Evolutionary conservation across 495 filamentous ascomycete species (phyloP).

Genomic region (Viridothelium virens): DNA sequence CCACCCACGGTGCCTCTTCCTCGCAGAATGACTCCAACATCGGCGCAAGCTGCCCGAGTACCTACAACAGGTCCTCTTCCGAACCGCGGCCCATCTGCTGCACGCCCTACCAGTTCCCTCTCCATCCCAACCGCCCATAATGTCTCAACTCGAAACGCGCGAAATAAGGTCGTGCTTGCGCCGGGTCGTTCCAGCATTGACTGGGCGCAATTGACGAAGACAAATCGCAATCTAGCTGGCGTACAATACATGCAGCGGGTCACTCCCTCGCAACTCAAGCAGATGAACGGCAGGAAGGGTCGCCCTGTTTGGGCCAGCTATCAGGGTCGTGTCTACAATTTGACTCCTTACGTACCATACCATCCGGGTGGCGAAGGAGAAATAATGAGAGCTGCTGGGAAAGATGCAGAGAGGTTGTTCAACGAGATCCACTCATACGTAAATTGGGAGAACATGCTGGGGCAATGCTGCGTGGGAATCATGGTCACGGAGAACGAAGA

Average conservation of each 20-base stretch:
- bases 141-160: conserved; percentile 29
- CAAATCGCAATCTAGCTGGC: conserved; percentile 55
- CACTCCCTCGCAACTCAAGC: conserved; percentile 66
- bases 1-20: conserved; percentile 26
- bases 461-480: conserved; percentile 76
- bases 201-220: conserved; percentile 74
- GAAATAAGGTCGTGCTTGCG: conserved; percentile 58
- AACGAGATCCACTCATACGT: conserved; percentile 95
- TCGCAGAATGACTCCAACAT: conserved; percentile 26
- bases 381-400: conserved; percentile 69
- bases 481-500: conserved; percentile 69
- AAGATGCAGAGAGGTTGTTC: conserved; percentile 72
- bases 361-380: conserved; percentile 89
- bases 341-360: conserved; percentile 79
- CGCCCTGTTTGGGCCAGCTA: conserved; percentile 83
- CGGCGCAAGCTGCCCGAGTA: conserved; percentile 37
- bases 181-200: conserved; percentile 91
- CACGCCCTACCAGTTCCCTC: conserved; percentile 25
- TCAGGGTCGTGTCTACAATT: conserved; percentile 84
- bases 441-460: conserved; percentile 90
- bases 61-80: conserved; percentile 39
- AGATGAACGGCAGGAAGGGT: conserved; percentile 69
- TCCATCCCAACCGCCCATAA: conserved; percentile 14
- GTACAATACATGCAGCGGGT: conserved; percentile 52
- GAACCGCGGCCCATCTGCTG: conserved; percentile 32